Base-by-base conservation (phyloP, 805 yeast species). In the Wickerhamomyces mucosus region DNA sequence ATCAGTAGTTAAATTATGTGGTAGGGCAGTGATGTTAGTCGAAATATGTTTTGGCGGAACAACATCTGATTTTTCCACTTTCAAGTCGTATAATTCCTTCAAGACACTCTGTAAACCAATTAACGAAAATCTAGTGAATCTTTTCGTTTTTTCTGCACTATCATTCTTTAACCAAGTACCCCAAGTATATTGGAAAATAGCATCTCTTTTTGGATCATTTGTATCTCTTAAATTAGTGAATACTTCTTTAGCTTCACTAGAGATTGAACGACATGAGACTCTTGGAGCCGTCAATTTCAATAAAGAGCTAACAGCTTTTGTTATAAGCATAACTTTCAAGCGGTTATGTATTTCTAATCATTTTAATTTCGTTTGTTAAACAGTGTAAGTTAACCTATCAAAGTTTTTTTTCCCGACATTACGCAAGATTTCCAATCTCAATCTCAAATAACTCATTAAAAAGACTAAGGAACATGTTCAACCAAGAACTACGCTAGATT, bases 141-240 rank as follows among this genome's bases (percentile, higher is more conserved):
- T 75, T 43, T 73, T 74, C 12, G 67, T 73, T 48, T 83, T 80
- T 53, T 92, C 88, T 20, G 56, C 57, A 34, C 65, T 68, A 52
- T 92, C 95, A 50, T 89, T 73, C 40, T 67, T 72, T 46, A 88
- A 61, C 97, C 97, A 89, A 6, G 95, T 71, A 29, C 98, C 98
- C 94, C 97, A 89, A 3, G 92, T 66, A 53, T 86, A 89, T 45
- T 80, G 74, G 64, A 84, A 89, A 49, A 92, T 83, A 26, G 73
- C 65, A 34, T 69, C 70, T 55, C 88, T 67, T 30, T 73, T 60
- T 9, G 85, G 84, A 49, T 80, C 88, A 24, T 64, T 57, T 34
- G 72, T 71, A 45, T 78, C 79, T 18, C 68, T 56, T 16, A 80
- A 48, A 37, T 65, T 66, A 32, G 88, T 79, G 42, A 54, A 58